Evolutionary conservation across 2,329 filamentous ascomycete genomes (phyloP).

Genomic region (Rugonectria rugulosa): DNA sequence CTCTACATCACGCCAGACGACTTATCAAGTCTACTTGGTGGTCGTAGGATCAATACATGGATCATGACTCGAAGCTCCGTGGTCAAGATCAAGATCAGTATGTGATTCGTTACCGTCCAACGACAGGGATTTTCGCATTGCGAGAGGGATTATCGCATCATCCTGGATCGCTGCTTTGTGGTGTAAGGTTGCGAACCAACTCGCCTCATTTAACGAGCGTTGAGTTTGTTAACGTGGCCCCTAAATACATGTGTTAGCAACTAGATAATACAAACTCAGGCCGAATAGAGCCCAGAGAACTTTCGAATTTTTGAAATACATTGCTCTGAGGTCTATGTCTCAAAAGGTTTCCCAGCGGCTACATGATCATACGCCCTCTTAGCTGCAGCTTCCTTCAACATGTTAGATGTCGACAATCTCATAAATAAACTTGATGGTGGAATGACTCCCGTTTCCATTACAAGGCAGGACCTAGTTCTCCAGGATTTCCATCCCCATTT

Average conservation of each 20-base stretch:
- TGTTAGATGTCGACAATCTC: no score
- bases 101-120: neutral
- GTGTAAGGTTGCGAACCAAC: neutral
- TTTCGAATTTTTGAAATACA: no score
- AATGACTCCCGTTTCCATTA: neutral
- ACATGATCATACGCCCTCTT: no score
- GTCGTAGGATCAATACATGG: neutral
- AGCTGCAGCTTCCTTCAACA: no score
- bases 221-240: no score
- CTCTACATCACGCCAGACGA: no score
- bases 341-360: no score
- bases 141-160: slow-evolving; percentile 7
- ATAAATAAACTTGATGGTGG: slow-evolving; percentile 4
- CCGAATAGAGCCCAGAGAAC: no score
- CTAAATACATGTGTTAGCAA: no score
- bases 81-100: neutral
- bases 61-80: slow-evolving; percentile 11
- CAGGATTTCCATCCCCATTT: slow-evolving; percentile 5
- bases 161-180: neutral
- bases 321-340: no score
- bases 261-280: no score
- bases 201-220: neutral
- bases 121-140: neutral
- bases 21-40: neutral
- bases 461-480: slow-evolving; percentile 6